phyloP scores from a whole-genome alignment of 345 rosid species.

The Isatis tinctoria region DNA sequence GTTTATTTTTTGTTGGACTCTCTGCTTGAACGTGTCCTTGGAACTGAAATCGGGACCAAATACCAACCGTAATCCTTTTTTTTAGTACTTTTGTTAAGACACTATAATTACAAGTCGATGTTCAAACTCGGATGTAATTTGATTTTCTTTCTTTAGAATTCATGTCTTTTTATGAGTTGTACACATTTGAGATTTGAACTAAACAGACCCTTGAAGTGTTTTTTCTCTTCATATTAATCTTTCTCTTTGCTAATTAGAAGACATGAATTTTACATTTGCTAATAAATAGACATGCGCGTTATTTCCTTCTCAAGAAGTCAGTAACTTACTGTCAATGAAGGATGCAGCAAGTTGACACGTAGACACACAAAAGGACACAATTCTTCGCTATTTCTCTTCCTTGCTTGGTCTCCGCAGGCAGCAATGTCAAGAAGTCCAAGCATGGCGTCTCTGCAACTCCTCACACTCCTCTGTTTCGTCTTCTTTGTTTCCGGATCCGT shows the following conservation, averaged over 20 bases:
- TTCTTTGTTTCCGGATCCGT: conserved; percentile 12
- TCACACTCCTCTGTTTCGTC: neutral
- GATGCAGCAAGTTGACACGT: too few relatives aligned
- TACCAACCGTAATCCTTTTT: neutral
- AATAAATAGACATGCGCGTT: too few relatives aligned
- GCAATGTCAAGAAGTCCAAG: neutral
- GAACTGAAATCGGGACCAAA: neutral
- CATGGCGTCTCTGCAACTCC: neutral
- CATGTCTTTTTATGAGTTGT: too few relatives aligned
- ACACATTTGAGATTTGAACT: too few relatives aligned
- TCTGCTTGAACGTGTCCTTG: conserved; percentile 20
- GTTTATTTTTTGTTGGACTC: neutral
- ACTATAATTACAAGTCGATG: neutral
- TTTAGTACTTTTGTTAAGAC: neutral
- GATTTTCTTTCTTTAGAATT: too few relatives aligned
- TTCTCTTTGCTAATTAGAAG: too few relatives aligned
- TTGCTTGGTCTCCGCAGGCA: neutral
- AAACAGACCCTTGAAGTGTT: too few relatives aligned
- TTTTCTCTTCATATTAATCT: too few relatives aligned
- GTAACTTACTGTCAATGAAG: too few relatives aligned
- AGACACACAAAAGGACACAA: neutral
- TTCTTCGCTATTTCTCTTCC: neutral
- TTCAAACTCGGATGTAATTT: too few relatives aligned
- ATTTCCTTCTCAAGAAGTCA: too few relatives aligned
- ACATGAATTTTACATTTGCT: too few relatives aligned